Evolutionary conservation across 2,329 filamentous ascomycete species (phyloP).

Genomic region (Phoma sp.): DNA sequence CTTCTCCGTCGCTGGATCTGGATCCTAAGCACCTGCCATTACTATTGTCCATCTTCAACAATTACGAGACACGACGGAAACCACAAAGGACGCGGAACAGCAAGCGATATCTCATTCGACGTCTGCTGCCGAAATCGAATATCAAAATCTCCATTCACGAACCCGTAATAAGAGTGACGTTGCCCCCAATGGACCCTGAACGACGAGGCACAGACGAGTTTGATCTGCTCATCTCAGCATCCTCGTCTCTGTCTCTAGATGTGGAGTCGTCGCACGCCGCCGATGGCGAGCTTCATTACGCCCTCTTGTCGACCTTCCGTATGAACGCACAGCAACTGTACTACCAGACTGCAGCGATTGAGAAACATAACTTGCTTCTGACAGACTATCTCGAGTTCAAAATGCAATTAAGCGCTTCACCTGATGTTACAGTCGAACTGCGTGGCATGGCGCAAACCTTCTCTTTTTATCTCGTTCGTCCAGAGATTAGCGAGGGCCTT

Average conservation of each 20-base stretch:
- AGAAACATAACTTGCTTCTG: slow-evolving; percentile 83
- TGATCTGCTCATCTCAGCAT: slow-evolving; percentile 92
- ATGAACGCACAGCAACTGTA: slow-evolving; percentile 89
- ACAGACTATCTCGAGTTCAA: slow-evolving; percentile 90
- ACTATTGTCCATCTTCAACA: slow-evolving; percentile 75
- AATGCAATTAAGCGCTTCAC: slow-evolving; percentile 80
- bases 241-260: slow-evolving; percentile 91
- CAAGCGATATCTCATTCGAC: slow-evolving; percentile 75
- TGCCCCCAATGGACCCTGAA: slow-evolving; percentile 74
- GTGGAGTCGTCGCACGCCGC: slow-evolving; percentile 94
- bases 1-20: slow-evolving; percentile 91
- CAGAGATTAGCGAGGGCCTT: slow-evolving; percentile 90
- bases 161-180: slow-evolving; percentile 86
- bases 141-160: slow-evolving; percentile 98
- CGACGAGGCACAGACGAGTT: slow-evolving; percentile 76
- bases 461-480: slow-evolving; percentile 85
- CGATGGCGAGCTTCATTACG: slow-evolving; percentile 84
- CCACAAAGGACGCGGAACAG: slow-evolving; percentile 34
- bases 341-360: slow-evolving; percentile 86
- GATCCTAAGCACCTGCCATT: slow-evolving; percentile 91
- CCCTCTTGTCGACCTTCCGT: slow-evolving; percentile 79
- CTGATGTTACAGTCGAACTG: slow-evolving; percentile 81
- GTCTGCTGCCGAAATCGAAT: slow-evolving; percentile 89
- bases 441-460: slow-evolving; percentile 85
- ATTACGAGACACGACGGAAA: slow-evolving; percentile 40